phyloP scores from a whole-genome alignment of 169 alveolate species.

The Eimeria necatrix region DNA sequence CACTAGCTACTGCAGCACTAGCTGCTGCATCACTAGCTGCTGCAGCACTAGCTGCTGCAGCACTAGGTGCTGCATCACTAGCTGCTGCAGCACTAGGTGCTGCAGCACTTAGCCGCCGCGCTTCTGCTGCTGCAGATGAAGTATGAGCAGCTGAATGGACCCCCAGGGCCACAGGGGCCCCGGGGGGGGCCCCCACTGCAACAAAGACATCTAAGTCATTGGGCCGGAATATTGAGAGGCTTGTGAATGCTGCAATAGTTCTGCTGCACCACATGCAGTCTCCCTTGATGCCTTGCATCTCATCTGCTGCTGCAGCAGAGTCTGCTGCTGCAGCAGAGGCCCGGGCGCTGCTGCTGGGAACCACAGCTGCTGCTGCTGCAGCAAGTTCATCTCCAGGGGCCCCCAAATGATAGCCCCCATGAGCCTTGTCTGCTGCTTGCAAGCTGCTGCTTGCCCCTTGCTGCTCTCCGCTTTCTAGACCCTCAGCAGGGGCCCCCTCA shows the following conservation, averaged over 20 bases:
- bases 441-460: too few relatives aligned
- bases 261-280: constrained; percentile 40
- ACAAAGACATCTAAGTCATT: not conserved
- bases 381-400: too few relatives aligned
- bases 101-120: constrained; percentile 20
- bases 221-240: not conserved
- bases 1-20: too few relatives aligned
- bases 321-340: not conserved
- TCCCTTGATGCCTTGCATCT: not conserved
- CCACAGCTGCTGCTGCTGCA: too few relatives aligned
- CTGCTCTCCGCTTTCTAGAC: too few relatives aligned
- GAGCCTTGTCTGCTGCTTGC: too few relatives aligned
- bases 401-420: too few relatives aligned
- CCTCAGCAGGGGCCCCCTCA: too few relatives aligned
- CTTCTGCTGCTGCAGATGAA: not conserved
- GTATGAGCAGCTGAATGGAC: not conserved
- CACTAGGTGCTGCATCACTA: not conserved
- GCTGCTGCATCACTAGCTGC: too few relatives aligned
- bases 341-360: not conserved
- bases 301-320: not conserved
- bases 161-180: not conserved
- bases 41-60: not conserved
- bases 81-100: not conserved
- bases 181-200: not conserved
- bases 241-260: not conserved